Conservation (phyloP, 2,329 filamentous ascomycete species). For the Colletotrichum sp. region DNA sequence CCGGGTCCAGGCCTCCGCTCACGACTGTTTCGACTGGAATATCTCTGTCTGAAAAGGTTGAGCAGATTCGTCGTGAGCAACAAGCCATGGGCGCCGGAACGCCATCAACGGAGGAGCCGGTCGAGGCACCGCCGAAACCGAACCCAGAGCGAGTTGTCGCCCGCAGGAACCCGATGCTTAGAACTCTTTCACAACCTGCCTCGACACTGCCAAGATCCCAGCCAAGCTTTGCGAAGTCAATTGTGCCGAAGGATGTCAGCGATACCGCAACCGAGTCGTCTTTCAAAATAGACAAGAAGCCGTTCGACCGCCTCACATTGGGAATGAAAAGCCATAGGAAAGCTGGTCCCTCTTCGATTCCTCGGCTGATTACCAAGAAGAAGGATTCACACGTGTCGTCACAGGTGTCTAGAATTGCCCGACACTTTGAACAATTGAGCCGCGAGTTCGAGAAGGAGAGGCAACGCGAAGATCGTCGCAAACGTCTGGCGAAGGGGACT, state of each 20-base stretch:
- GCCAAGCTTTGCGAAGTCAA: conserved; percentile 47
- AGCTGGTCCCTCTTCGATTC: conserved; percentile 76
- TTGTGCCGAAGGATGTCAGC: conserved; percentile 39
- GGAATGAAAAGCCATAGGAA: conserved; percentile 66
- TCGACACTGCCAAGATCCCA: conserved; percentile 51
- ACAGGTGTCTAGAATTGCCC: conserved; percentile 88
- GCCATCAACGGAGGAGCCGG: conserved; percentile 21
- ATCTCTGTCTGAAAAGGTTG: conserved; percentile 51
- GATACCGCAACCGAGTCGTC: conserved; percentile 40
- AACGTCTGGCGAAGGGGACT: conserved; percentile 75
- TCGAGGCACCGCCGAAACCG: conserved; percentile 27
- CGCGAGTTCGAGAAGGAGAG: conserved; percentile 96
- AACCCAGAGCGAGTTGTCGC: conserved; percentile 40
- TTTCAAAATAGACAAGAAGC: conserved; percentile 71
- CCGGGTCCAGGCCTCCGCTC: neutral
- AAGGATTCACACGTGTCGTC: conserved; percentile 82
- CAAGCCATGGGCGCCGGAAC: conserved; percentile 37
- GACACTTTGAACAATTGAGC: conserved; percentile 95
- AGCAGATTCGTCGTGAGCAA: conserved; percentile 58
- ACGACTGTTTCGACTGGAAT: conserved; percentile 17
- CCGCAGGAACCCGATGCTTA: conserved; percentile 56
- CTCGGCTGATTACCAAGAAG: conserved; percentile 80
- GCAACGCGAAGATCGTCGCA: conserved; percentile 76
- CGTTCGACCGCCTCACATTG: conserved; percentile 75
- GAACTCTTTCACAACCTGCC: conserved; percentile 58